Conservation (phyloP, 257 asterid genomes). For the Echites panduratus region DNA sequence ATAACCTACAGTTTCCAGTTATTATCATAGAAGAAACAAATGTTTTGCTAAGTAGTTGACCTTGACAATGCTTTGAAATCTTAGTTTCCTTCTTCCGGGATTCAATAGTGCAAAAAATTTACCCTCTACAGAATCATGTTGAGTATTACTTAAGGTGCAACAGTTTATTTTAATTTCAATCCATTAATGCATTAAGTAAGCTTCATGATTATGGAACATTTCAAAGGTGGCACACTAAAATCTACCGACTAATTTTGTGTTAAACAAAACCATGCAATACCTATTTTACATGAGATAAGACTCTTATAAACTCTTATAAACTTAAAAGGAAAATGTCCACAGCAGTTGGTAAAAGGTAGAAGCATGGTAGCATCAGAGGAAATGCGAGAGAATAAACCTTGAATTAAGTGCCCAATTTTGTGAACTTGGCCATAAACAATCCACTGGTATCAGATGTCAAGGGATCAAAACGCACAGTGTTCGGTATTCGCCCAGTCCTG, state of each 20-base stretch:
- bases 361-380: background rate
- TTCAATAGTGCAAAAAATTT: background rate
- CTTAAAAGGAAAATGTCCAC: background rate
- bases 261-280: background rate
- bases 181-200: background rate
- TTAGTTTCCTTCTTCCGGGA: background rate
- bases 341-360: background rate
- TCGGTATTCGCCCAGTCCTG: conserved; percentile 49
- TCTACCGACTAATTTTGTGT: background rate
- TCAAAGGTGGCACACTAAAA: background rate
- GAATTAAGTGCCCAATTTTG: conserved; percentile 33
- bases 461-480: conserved; percentile 79
- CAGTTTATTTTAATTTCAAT: no score
- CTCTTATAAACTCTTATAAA: no score
- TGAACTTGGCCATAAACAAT: conserved; percentile 81
- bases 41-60: background rate
- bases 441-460: conserved; percentile 73
- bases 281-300: background rate
- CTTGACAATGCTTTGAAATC: background rate
- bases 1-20: background rate
- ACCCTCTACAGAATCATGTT: background rate
- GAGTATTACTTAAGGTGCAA: background rate
- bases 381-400: conserved; percentile 11
- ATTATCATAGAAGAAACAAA: background rate
- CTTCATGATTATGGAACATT: background rate